A percentile compares a stretch with the other conserved stretches of the same genome.
Conservation (phyloP, 176 grass and related monocot species). For the Zoysia japonica region DNA sequence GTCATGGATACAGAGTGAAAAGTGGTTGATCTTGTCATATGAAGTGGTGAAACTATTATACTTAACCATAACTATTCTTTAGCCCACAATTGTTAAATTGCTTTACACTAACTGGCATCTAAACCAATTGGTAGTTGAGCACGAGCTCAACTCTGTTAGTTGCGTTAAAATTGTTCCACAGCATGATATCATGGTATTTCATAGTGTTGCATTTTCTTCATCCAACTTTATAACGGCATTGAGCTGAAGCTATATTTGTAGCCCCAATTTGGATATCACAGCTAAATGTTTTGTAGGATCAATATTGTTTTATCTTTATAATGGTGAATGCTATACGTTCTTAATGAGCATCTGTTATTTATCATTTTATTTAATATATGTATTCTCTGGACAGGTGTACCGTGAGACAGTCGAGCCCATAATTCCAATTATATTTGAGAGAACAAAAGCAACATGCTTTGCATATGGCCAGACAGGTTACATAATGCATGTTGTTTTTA, state of each 20-base stretch:
- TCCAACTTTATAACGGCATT: conserved; percentile 14
- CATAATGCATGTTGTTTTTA: conserved; percentile 22
- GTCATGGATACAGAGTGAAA: not conserved
- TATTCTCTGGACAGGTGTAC: conserved; percentile 72
- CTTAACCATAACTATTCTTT: not conserved
- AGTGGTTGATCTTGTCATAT: not conserved
- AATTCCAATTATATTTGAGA: conserved; percentile 96
- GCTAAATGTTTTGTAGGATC: not conserved
- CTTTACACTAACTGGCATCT: not conserved
- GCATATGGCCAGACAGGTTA: conserved; percentile 99
- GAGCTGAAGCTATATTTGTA: not conserved
- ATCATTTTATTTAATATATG: conserved; percentile 14
- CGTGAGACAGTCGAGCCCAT: conserved; percentile 90
- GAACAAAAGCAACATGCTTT: conserved; percentile 98
- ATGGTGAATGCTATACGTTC: conserved; percentile 11
- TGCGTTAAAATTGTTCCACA: conserved; percentile 28
- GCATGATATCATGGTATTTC: not conserved
- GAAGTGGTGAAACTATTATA: not conserved
- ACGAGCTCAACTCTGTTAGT: conserved; percentile 12
- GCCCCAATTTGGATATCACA: not conserved
- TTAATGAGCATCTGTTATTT: conserved; percentile 11
- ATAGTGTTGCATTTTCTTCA: not conserved
- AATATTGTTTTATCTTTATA: conserved; percentile 14
- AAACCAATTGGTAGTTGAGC: not conserved
- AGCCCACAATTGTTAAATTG: not conserved